phyloP scores from a whole-genome alignment of 192 early-diverging fungal genomes.

The Linnemannia hyalina region DNA sequence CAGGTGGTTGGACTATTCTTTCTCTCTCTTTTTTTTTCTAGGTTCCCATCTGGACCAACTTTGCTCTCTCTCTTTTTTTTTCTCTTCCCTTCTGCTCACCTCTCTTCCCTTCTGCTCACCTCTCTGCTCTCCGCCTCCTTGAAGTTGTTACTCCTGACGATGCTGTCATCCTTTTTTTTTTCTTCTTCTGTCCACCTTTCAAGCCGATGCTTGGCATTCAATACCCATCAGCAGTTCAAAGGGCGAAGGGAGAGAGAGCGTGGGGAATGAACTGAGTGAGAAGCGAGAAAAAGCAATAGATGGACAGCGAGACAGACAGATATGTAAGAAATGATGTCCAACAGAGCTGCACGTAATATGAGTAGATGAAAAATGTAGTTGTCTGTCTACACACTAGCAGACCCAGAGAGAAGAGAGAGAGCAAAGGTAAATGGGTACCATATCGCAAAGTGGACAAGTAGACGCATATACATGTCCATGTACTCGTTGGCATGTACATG shows the following conservation, averaged over 20 bases:
- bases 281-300: not conserved
- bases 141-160: not conserved
- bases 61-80: not conserved
- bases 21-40: not conserved
- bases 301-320: no score
- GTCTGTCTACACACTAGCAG: not conserved
- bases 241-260: not conserved
- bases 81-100: not conserved
- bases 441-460: not conserved
- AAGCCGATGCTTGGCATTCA: not conserved
- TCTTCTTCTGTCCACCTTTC: not conserved
- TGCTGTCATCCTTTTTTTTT: not conserved
- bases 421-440: not conserved
- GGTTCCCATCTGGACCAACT: constrained; percentile 30
- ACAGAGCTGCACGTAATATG: not conserved
- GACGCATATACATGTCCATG: not conserved
- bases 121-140: constrained; percentile 7
- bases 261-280: not conserved
- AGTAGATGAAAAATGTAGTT: not conserved
- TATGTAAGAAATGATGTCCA: not conserved
- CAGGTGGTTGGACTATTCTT: not conserved
- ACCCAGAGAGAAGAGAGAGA: not conserved
- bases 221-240: not conserved
- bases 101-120: not conserved
- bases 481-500: not conserved